phyloP scores from a whole-genome alignment of 2,329 filamentous ascomycete species.

The Zymoseptoria passerinii region DNA sequence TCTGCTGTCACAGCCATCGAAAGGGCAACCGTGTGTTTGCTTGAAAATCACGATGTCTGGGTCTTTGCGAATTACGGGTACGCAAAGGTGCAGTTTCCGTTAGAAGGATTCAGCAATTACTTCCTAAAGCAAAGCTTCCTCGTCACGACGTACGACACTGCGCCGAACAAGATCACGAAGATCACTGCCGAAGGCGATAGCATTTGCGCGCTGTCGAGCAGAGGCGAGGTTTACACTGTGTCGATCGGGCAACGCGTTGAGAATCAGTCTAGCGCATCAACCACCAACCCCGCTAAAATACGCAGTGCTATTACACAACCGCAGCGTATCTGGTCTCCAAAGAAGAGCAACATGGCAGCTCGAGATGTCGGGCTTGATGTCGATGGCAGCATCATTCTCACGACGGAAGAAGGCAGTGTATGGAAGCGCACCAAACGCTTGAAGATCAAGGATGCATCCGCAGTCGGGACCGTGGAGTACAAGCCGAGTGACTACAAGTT shows the following conservation, averaged over 20 bases:
- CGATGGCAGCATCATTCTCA: conserved; percentile 89
- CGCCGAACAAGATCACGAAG: conserved; percentile 61
- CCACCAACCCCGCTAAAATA: conserved; percentile 87
- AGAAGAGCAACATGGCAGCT: conserved; percentile 75
- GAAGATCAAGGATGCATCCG: conserved; percentile 63
- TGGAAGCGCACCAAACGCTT: conserved; percentile 80
- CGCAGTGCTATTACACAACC: conserved; percentile 71
- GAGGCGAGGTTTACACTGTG: conserved; percentile 82
- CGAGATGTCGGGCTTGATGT: conserved; percentile 82
- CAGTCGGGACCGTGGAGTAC: conserved; percentile 43
- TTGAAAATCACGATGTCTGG: conserved; percentile 82
- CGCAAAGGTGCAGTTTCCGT: conserved; percentile 76
- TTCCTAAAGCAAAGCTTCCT: conserved; percentile 59
- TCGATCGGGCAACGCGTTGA: conserved; percentile 63
- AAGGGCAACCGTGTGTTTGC: conserved; percentile 73
- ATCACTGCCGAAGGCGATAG: conserved; percentile 83
- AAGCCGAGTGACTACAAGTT: conserved; percentile 92
- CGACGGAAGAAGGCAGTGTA: conserved; percentile 83
- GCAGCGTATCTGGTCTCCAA: conserved; percentile 78
- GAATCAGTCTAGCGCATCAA: conserved; percentile 56
- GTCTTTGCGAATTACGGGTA: conserved; percentile 96
- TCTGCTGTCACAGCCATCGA: conserved; percentile 80
- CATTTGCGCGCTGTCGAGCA: conserved; percentile 75
- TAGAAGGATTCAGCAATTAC: conserved; percentile 63
- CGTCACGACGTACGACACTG: conserved; percentile 56